A percentile compares a stretch with the other conserved stretches of the same genome.
Evolutionary conservation across 2,329 filamentous ascomycete genomes (phyloP).

Genomic region (Exophiala bonariae): DNA sequence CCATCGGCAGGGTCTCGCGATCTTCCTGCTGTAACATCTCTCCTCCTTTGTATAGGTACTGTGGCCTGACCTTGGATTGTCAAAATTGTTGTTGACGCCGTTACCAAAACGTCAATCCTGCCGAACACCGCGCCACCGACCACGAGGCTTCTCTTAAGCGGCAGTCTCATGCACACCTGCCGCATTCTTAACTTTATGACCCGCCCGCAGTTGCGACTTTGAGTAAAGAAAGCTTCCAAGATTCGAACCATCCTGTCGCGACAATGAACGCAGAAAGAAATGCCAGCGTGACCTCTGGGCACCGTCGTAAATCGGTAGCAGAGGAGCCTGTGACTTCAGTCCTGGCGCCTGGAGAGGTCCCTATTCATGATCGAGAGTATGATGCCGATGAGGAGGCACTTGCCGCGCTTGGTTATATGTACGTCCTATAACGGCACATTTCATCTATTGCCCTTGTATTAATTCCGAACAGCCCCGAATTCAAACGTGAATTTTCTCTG

Average conservation of each 20-base stretch:
- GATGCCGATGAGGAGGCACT: conserved; percentile 61
- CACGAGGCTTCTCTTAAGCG: no score
- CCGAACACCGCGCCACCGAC: no score
- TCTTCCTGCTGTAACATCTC: no score
- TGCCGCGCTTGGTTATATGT: conserved; percentile 59
- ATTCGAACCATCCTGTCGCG: no score
- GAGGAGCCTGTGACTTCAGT: conserved; percentile 56
- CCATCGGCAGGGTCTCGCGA: background rate
- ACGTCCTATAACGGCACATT: conserved; percentile 37
- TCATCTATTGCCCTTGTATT: conserved; percentile 1
- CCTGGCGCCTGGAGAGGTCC: conserved; percentile 50
- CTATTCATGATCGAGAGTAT: conserved; percentile 47
- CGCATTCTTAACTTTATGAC: no score
- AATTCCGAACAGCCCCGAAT: conserved; percentile 52
- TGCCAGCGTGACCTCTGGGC: conserved; percentile 14
- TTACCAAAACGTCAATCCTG: no score
- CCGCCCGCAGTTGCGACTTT: no score
- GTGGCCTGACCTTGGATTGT: no score
- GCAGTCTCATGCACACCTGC: background rate
- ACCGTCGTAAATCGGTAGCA: conserved; percentile 39
- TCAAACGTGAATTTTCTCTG: conserved; percentile 69
- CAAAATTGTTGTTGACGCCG: no score
- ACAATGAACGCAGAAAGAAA: conserved; percentile 22
- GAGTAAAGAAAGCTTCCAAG: no score
- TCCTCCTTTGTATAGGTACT: no score